These are phyloP conservation scores for Penicillium sp. DNA, from an alignment of 2,329 filamentous ascomycete species.

Conservation along the genomic window DNA sequence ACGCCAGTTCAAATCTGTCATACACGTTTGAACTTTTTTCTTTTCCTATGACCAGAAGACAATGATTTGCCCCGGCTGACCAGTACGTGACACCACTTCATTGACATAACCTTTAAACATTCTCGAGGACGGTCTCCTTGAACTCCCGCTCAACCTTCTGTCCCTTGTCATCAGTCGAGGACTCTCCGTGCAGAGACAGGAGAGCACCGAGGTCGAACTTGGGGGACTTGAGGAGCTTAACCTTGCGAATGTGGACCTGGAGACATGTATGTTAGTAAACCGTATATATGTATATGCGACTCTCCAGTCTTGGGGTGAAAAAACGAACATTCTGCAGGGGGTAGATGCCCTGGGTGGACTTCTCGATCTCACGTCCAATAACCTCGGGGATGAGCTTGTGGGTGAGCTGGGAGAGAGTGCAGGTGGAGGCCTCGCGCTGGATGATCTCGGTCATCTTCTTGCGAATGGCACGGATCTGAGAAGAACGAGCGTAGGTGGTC, in stretches of 20 bases:
- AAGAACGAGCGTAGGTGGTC: slow-evolving; percentile 96
- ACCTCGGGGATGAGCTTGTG: slow-evolving; percentile 99
- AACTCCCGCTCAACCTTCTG: slow-evolving; percentile 99
- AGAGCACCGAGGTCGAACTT: slow-evolving; percentile 99
- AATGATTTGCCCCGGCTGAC: slow-evolving; percentile 49
- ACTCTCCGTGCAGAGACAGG: slow-evolving; percentile 96
- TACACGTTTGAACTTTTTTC: slow-evolving; percentile 30
- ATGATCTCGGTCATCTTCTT: slow-evolving; percentile 99
- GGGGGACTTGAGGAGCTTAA: slow-evolving; percentile 97
- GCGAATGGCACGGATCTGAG: slow-evolving; percentile 95
- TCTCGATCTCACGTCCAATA: slow-evolving; percentile 99
- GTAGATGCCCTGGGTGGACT: slow-evolving; percentile 99
- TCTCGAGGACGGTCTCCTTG: slow-evolving; percentile 95
- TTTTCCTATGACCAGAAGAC: slow-evolving; percentile 29
- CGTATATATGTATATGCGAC: neutral
- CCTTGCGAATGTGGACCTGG: slow-evolving; percentile 99
- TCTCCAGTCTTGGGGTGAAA: neutral
- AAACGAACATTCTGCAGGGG: slow-evolving; percentile 91
- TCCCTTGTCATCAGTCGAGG: slow-evolving; percentile 89
- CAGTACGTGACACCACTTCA: slow-evolving; percentile 77
- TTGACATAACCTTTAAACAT: slow-evolving; percentile 71
- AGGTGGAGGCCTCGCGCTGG: slow-evolving; percentile 87
- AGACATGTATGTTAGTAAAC: slow-evolving; percentile 35
- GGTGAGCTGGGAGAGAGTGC: slow-evolving; percentile 93
- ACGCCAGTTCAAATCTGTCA: slow-evolving; percentile 17